Percentiles rank a stretch among this genome's conserved stretches.
Evolutionary conservation across 2,329 filamentous ascomycete genomes (phyloP).

Genomic region (Aquanectria penicillioides): DNA sequence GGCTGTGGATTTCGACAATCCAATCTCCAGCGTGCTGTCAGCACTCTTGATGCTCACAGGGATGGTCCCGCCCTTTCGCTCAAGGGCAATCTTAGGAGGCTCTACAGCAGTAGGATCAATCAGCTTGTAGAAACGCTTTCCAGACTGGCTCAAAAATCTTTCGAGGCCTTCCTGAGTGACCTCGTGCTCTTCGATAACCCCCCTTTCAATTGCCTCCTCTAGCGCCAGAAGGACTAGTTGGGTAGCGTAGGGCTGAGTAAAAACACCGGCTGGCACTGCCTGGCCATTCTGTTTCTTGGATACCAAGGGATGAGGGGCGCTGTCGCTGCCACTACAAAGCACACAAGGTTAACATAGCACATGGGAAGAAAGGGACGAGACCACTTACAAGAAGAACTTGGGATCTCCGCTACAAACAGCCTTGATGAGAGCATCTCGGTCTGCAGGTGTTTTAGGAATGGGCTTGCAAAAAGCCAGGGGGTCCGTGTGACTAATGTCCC

Average conservation of each 20-base stretch:
- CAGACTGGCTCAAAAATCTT: conserved; percentile 63
- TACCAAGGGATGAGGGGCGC: conserved; percentile 70
- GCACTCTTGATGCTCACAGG: neutral
- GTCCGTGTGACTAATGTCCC: conserved; percentile 75
- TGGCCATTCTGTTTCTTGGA: conserved; percentile 62
- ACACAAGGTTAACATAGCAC: neutral
- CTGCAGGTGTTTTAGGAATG: conserved; percentile 75
- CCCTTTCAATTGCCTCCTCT: conserved; percentile 67
- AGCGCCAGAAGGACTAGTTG: conserved; percentile 71
- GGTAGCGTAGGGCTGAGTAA: conserved; percentile 78
- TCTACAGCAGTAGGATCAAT: neutral
- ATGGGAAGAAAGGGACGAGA: neutral
- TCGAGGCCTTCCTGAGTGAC: conserved; percentile 65
- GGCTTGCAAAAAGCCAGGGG: conserved; percentile 75
- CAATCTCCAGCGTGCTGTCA: conserved; percentile 3
- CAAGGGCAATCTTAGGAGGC: neutral
- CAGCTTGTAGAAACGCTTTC: conserved; percentile 59
- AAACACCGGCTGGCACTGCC: conserved; percentile 77
- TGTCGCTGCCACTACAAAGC: conserved; percentile 63
- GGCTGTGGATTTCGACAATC: conserved; percentile 4
- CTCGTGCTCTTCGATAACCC: conserved; percentile 60
- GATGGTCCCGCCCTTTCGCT: conserved; percentile 14
- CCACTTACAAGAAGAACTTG: conserved; percentile 79
- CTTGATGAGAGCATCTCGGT: conserved; percentile 77
- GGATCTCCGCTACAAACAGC: conserved; percentile 67